These are phyloP conservation scores for Pythium phragmiticola DNA, from an alignment of 352 stramenopile species.

Conservation along the genomic window DNA sequence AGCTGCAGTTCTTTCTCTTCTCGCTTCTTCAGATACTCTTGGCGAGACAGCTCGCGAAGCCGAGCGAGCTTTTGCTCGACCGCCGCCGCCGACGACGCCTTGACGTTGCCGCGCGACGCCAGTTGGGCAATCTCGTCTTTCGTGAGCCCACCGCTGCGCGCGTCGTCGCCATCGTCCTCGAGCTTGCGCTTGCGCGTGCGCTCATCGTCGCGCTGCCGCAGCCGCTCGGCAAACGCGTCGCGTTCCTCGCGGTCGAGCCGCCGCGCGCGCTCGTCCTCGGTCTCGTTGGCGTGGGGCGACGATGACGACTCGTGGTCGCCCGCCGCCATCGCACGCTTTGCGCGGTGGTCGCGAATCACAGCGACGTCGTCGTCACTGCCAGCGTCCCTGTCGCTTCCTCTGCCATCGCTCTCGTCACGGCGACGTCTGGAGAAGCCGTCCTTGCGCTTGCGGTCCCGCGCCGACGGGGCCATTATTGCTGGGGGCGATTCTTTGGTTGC, in stretches of 20 bases:
- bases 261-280: conserved; percentile 47
- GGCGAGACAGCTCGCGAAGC: conserved; percentile 91
- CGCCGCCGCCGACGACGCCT: conserved; percentile 24
- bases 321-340: conserved; percentile 17
- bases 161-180: conserved; percentile 22
- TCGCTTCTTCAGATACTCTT: conserved; percentile 97
- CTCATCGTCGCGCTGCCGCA: conserved; percentile 77
- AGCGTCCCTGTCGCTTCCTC: conserved; percentile 8
- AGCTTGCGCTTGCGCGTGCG: conserved; percentile 57
- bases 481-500: background rate
- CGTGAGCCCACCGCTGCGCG: conserved; percentile 41
- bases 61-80: conserved; percentile 60
- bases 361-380: conserved; percentile 22
- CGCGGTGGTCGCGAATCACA: conserved; percentile 29
- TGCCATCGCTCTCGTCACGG: conserved; percentile 13
- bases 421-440: conserved; percentile 31
- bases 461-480: conserved; percentile 3
- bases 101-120: conserved; percentile 70
- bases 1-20: conserved; percentile 97
- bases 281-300: conserved; percentile 16
- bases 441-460: conserved; percentile 19
- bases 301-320: background rate
- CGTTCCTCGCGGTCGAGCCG: conserved; percentile 67
- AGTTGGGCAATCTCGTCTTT: conserved; percentile 84
- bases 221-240: conserved; percentile 78